Evolutionary conservation across 1,139 yeast genomes (phyloP).

Genomic region (Candida smagusa): DNA sequence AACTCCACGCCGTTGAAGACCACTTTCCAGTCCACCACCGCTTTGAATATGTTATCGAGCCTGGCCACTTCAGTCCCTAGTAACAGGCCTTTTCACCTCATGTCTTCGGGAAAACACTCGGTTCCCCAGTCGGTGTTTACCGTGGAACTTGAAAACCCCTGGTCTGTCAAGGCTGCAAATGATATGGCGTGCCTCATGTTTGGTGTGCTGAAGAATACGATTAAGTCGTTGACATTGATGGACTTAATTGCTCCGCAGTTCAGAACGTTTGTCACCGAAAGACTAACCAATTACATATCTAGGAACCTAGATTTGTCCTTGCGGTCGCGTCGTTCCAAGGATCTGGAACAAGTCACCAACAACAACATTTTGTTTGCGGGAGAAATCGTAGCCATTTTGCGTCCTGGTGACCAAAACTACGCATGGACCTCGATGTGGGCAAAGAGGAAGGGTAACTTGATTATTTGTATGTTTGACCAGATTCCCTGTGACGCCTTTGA

Average conservation of each 20-base stretch:
- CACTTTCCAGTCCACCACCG: slow-evolving; percentile 23
- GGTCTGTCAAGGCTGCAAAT: slow-evolving; percentile 79
- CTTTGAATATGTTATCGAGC: slow-evolving; percentile 22
- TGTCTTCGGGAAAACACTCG: slow-evolving; percentile 62
- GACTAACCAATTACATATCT: slow-evolving; percentile 37
- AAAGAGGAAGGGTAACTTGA: slow-evolving; percentile 62
- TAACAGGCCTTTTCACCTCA: slow-evolving; percentile 54
- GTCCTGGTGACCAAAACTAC: slow-evolving; percentile 48
- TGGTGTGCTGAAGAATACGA: slow-evolving; percentile 68
- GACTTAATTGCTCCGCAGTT: slow-evolving; percentile 78
- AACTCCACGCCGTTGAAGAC: slow-evolving; percentile 12
- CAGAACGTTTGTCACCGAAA: slow-evolving; percentile 59
- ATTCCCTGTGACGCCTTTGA: slow-evolving; percentile 80
- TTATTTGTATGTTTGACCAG: slow-evolving; percentile 85
- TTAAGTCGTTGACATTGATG: slow-evolving; percentile 62
- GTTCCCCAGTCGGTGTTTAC: slow-evolving; percentile 84
- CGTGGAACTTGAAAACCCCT: slow-evolving; percentile 71
- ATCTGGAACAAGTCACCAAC: slow-evolving; percentile 23
- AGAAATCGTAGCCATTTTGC: slow-evolving; percentile 55
- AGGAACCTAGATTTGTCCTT: slow-evolving; percentile 14
- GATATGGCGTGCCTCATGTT: slow-evolving; percentile 87
- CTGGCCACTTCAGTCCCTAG: slow-evolving; percentile 7
- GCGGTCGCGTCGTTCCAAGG: slow-evolving; percentile 9
- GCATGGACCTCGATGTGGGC: slow-evolving; percentile 92
- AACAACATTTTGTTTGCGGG: slow-evolving; percentile 44